Base-by-base conservation (phyloP, 345 rosid genomes). In the Eucalyptus cloeziana region DNA sequence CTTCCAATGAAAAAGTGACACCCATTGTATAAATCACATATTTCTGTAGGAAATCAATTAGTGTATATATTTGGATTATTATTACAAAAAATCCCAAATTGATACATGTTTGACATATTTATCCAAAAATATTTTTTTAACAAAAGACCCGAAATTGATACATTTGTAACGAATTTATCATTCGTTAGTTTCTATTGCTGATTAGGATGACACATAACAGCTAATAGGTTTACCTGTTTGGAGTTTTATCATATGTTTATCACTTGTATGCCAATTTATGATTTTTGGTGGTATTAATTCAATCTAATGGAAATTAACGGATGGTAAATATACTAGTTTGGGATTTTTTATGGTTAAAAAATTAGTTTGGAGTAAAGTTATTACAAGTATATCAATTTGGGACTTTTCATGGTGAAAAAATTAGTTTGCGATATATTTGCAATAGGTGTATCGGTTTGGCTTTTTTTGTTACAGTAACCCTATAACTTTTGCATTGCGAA, bases 211-310 rank as follows among this genome's bases (percentile, higher is more conserved):
- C 30, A 22, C 5, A 5, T 24, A 0, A 56, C 3, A 2, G 0
- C 2, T 56, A 0, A 1, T 3, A 1, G 0, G 12, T 22, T 24
- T 56, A 4, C 0, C 0, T 1, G 3, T 24, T 24, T 56, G 3
- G 30, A 56, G 3, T 56, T 24, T 56, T 56, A 51, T 6, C 8
- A 15, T 17, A 16, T 51, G 8, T 51, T 51, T 51, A 22, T 56
- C 5, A 24, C 6, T 0, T 22, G 4, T 24, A 4, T 24, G 2
- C 13, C 0, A 56, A 56, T 24, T 56, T 56, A 56, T 9, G 30
- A 56, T 24, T 56, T 56, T 56, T 1, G 0, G 3, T 56, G 13
- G 1, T 10, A 56, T 56, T 9, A 56, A 11, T 25, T 2, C 10
- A 19, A 52, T 21, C 21, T 52, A 52, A 52, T 52, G 0, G 0